Base-by-base conservation (phyloP, 768 basidiomycete species). In the Rhodosporidiobolus sp. region DNA sequence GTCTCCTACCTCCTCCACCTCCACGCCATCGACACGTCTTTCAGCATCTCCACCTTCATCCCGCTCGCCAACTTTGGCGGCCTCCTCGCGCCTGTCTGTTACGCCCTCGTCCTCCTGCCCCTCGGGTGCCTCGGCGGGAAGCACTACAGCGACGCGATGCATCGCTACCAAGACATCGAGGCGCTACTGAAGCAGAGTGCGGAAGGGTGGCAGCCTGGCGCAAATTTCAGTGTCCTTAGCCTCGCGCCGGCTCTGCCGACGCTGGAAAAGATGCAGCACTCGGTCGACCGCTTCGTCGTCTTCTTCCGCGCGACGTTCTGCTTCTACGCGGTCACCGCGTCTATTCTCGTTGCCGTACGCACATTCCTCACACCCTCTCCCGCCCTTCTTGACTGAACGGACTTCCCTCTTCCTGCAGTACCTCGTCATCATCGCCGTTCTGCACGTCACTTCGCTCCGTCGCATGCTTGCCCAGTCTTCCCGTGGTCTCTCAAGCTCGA, bases 1-100 rank as follows among this genome's bases (percentile, higher is more conserved):
- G 56, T 30, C 16, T 64, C 62, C 14, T 65, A 35, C 63, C 26
- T 64, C 52, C 30, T 65, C 4, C 72, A 73, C 46, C 62, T 59
- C 3, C 56, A 53, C 24, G 45, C 63, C 28, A 54, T 9, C 30
- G 38, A 24, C 8, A 22, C 59, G 1, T 50, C 34, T 0, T 24
- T 4, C 0, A 22, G 26, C 8, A 24, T 20, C 16, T 19, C 10
- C 8, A 8, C 34, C 1, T 43, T 28, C 26, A 14, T 26, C 20
- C 46, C 61, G 16, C 5, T 26, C 45, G 19, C 49, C 30, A 72
- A 67, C 62, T 0, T 64, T 26, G 3, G 34, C n/a, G 71, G 65
- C 28, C 38, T 58, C 38, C 54, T 4, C 26, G 8, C 20, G 0
- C 65, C 62, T 0, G 16, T 63, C 49, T 9, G 54, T 61, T 72